Conservation (phyloP, 805 yeast species). For the Starmerella gropengiesseri region DNA sequence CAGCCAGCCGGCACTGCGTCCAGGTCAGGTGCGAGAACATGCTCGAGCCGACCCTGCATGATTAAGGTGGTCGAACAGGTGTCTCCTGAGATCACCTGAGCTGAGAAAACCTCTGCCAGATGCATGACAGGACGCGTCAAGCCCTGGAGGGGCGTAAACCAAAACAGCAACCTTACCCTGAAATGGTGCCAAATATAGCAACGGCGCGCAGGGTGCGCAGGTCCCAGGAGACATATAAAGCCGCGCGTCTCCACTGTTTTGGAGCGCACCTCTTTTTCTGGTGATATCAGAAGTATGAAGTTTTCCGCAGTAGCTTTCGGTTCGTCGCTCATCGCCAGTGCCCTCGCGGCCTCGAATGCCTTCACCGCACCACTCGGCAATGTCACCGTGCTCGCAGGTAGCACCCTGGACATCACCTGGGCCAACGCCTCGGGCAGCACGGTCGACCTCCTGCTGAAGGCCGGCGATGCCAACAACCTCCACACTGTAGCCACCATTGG, state of each 20-base stretch:
- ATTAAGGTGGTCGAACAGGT: too few relatives aligned
- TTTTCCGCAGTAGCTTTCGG: slow-evolving; percentile 7
- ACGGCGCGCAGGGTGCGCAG: background rate
- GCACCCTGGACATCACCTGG: slow-evolving; percentile 28
- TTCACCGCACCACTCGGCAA: slow-evolving; percentile 28
- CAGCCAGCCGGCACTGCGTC: too few relatives aligned
- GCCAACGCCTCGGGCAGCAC: slow-evolving; percentile 27
- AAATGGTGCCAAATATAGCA: slow-evolving; percentile 1
- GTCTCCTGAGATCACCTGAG: too few relatives aligned
- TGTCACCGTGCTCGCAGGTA: slow-evolving; percentile 28
- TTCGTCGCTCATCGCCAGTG: slow-evolving; percentile 12
- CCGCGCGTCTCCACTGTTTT: too few relatives aligned
- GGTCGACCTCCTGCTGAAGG: slow-evolving; percentile 27
- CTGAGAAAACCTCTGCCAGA: background rate
- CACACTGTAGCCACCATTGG: slow-evolving; percentile 30
- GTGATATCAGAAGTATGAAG: background rate
- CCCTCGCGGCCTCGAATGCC: slow-evolving; percentile 26
- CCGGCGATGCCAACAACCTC: slow-evolving; percentile 30
- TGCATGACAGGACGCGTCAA: slow-evolving; percentile 4
- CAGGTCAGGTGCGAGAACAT: too few relatives aligned
- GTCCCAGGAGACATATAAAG: slow-evolving; percentile 1
- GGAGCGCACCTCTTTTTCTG: background rate
- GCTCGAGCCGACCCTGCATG: too few relatives aligned
- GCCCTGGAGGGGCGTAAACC: background rate
- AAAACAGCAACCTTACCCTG: slow-evolving; percentile 6